Evolutionary conservation across 495 filamentous ascomycete species (phyloP).

Genomic region (Tuber microsphaerosporum): DNA sequence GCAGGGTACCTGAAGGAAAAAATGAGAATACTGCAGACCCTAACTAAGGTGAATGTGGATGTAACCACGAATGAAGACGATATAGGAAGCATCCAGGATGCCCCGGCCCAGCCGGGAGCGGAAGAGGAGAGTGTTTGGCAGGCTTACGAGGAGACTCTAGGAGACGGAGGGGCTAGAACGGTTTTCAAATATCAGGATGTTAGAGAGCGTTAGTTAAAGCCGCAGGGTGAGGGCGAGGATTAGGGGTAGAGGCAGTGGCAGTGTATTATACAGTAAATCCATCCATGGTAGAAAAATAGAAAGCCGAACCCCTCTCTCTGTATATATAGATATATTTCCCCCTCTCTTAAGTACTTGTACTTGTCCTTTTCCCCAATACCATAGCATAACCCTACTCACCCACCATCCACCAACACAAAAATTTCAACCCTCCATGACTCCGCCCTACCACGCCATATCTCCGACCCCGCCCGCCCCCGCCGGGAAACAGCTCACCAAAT

Average conservation of each 20-base stretch:
- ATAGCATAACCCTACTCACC: neutral
- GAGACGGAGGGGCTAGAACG: neutral
- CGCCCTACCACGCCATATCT: neutral
- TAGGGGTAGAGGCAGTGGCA: neutral
- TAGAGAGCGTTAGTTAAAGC: neutral
- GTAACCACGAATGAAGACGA: constrained; percentile 15
- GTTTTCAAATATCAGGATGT: neutral
- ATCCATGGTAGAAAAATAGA: neutral
- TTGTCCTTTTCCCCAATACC: neutral
- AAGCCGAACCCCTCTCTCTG: neutral
- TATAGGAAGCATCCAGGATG: neutral
- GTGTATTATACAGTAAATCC: neutral
- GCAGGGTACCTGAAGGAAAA: constrained; percentile 24
- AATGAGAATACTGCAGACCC: constrained; percentile 6
- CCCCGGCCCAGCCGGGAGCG: neutral
- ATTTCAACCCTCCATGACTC: neutral
- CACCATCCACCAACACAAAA: neutral
- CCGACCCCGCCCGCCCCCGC: neutral
- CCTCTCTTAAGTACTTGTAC: neutral
- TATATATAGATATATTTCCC: neutral
- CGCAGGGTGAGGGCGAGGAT: neutral
- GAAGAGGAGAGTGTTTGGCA: neutral
- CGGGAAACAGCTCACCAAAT: neutral
- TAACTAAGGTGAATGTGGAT: constrained; percentile 13
- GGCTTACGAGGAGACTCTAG: neutral